Evolutionary conservation across 1,284 basidiomycete genomes (phyloP), one percentile per base, ranked within the genome.

Genomic region (Paramarasmius palmivorus): DNA sequence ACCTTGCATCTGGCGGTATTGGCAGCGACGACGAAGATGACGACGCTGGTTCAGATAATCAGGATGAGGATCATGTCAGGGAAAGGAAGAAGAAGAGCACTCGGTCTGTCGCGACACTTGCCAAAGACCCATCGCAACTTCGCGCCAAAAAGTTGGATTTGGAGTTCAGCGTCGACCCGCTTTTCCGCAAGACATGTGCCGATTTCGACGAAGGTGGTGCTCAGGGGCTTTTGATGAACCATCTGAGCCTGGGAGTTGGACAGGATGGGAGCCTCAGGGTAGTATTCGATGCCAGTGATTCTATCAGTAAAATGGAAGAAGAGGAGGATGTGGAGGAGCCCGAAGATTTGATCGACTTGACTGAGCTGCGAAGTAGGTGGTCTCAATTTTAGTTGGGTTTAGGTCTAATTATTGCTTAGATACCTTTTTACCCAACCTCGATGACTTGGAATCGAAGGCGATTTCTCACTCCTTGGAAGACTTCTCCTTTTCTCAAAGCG

Each of bases 161-260:
- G 26, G 97, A 98, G 67, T 98, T 98, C 72, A 90, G 87, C 41
- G 94, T 98, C 37, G 96, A 99, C 67, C 97, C 96, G 1, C 76
- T 99, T 26, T 99, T 99, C 78, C 92, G 88, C 72, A 99, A 99
- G 78, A 99, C 97, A 0, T 95, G 89, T 59, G 97, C 93, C 19
- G 97, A 99, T 68, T 99, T 99, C 68, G 96, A 99, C 68, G 97
- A 99, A 70, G 97, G 96, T 40, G 96, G 96, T 50, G 96, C 96
- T 0, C 90, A 93, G 58, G 96, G 96, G 7, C 70, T 97, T 49
- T 74, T 97, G 37, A 95, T 96, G 93, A 97, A 97, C 66, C 94
- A 96, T 65, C 76, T 95, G 38, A 81, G 82, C 51, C 63, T 92
- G 53, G 88, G 87, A 15, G 73, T 87, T 3, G 91, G 92, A 4